Conservation (phyloP, 345 rosid genomes). For the Alliaria petiolata region DNA sequence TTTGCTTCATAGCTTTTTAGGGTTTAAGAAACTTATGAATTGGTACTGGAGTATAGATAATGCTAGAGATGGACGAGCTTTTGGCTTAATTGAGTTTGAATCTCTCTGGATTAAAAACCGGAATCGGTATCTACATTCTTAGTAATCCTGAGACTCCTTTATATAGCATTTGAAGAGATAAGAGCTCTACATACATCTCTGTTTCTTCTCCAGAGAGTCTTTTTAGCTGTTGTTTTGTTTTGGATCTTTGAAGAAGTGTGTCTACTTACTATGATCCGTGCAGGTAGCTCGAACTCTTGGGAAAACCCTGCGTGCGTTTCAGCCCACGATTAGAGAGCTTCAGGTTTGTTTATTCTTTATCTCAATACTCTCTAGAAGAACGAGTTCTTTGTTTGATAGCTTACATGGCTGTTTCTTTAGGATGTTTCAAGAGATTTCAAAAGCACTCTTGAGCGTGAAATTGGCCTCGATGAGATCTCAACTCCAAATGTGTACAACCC, state of each 20-base stretch:
- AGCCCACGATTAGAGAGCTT: constrained; percentile 92
- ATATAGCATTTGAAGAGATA: background rate
- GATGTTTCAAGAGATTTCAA: constrained; percentile 96
- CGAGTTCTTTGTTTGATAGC: background rate
- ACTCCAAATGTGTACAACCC: constrained; percentile 39
- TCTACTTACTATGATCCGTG: constrained; percentile 6
- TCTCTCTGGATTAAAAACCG: background rate
- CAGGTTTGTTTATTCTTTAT: constrained; percentile 44
- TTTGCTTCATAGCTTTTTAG: background rate
- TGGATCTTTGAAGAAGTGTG: background rate
- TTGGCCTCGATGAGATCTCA: constrained; percentile 70
- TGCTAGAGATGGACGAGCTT: background rate
- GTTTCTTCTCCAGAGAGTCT: background rate
- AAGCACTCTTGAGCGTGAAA: constrained; percentile 87
- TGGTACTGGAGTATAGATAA: background rate
- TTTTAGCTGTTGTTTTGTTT: background rate
- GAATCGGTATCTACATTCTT: background rate
- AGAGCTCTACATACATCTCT: background rate
- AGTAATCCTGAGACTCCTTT: background rate
- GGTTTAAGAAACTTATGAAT: background rate
- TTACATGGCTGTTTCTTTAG: constrained; percentile 30
- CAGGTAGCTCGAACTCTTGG: constrained; percentile 95
- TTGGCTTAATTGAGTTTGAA: background rate
- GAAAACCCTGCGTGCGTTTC: constrained; percentile 85
- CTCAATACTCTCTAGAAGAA: background rate